A percentile compares a stretch with the other conserved stretches of the same genome.
Evolutionary conservation across 2,329 filamentous ascomycete species (phyloP).

Genomic region (Leptographium wingfieldii): DNA sequence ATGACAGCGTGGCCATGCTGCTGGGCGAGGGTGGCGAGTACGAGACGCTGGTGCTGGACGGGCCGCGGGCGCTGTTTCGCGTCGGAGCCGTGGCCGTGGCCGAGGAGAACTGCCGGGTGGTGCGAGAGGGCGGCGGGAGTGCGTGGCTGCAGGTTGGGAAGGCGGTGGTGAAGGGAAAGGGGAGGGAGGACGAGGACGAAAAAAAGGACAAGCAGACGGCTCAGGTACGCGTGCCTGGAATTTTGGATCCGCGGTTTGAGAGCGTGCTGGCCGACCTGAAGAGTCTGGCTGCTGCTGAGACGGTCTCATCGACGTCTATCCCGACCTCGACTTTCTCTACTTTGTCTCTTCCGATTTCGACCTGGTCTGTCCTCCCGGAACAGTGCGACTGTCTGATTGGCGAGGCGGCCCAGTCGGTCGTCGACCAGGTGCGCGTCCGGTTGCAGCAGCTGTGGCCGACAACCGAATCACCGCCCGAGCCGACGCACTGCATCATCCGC

Average conservation of each 20-base stretch:
- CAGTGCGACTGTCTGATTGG: slow-evolving; percentile 22
- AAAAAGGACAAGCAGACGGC: slow-evolving; percentile 21
- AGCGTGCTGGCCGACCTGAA: slow-evolving; percentile 20
- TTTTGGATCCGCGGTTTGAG: slow-evolving; percentile 54
- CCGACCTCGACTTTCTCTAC: neutral
- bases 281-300: neutral
- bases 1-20: slow-evolving; percentile 34
- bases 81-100: slow-evolving; percentile 45
- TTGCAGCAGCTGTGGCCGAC: slow-evolving; percentile 20
- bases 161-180: slow-evolving; percentile 34
- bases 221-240: slow-evolving; percentile 41
- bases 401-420: slow-evolving; percentile 34
- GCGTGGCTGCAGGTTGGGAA: slow-evolving; percentile 54
- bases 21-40: slow-evolving; percentile 93
- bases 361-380: slow-evolving; percentile 18
- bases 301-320: too few species aligned
- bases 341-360: neutral
- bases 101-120: slow-evolving; percentile 36
- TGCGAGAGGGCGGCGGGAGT: slow-evolving; percentile 62
- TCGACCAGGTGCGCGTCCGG: slow-evolving; percentile 29
- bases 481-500: slow-evolving; percentile 35
- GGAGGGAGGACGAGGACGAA: slow-evolving; percentile 4
- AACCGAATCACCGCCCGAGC: neutral
- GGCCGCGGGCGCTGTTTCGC: slow-evolving; percentile 59
- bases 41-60: slow-evolving; percentile 80